These are phyloP conservation scores for Mucor saturninus DNA, from an alignment of 371 early-diverging fungal genomes.

Conservation along the genomic window DNA sequence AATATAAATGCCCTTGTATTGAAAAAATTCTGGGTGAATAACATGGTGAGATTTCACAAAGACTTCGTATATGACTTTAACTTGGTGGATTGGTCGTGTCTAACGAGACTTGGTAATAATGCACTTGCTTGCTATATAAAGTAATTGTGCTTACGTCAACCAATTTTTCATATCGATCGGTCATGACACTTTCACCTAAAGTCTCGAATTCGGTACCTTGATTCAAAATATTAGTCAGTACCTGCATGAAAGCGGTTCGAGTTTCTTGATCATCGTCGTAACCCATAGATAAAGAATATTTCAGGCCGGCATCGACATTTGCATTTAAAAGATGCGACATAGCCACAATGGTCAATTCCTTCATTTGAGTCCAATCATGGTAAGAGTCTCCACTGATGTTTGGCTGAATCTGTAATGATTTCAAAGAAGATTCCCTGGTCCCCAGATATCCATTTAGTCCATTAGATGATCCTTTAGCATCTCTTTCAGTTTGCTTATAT, in stretches of 20 bases:
- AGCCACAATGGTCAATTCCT: constrained; percentile 84
- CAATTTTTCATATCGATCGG: constrained; percentile 77
- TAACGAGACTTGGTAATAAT: too few species aligned
- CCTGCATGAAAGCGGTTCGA: constrained; percentile 89
- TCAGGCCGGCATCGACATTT: constrained; percentile 89
- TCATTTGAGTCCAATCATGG: constrained; percentile 68
- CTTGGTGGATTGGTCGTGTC: too few species aligned
- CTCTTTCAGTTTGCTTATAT: constrained; percentile 67
- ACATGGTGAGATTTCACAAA: too few species aligned
- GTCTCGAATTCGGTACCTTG: constrained; percentile 87
- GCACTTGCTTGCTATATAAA: neutral
- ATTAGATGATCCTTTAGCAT: neutral
- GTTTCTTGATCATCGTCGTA: constrained; percentile 92
- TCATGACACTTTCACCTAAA: constrained; percentile 74
- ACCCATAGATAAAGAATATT: constrained; percentile 86
- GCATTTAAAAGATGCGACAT: constrained; percentile 88
- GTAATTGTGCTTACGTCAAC: constrained; percentile 57
- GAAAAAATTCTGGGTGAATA: too few species aligned
- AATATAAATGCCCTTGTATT: too few species aligned
- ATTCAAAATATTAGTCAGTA: constrained; percentile 87
- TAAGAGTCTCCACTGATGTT: neutral
- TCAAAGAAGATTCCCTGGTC: constrained; percentile 2
- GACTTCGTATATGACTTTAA: too few species aligned
- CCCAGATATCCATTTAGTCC: neutral
- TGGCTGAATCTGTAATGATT: neutral